A percentile compares a stretch with the other conserved stretches of the same genome.
Conservation (phyloP, 768 basidiomycete species). For the Auricularia cornea region DNA sequence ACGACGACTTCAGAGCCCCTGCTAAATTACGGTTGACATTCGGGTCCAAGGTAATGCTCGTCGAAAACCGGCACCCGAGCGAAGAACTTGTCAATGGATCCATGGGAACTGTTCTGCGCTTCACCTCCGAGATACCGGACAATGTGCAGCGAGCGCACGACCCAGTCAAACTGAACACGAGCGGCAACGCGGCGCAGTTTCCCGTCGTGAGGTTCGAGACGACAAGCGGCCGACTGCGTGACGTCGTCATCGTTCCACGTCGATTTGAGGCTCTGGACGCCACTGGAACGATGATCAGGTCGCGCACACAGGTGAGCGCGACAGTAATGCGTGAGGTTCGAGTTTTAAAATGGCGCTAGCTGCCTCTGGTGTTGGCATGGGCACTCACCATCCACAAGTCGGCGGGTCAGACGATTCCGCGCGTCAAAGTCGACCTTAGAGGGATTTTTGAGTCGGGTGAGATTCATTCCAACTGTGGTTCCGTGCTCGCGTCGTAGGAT, state of each 20-base stretch:
- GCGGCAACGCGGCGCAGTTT: no score
- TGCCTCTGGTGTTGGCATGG: constrained; percentile 88
- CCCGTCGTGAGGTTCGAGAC: no score
- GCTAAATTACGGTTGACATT: constrained; percentile 54
- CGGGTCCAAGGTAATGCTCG: constrained; percentile 89
- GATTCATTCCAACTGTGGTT: no score
- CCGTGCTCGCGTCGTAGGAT: no score
- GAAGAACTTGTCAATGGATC: constrained; percentile 81
- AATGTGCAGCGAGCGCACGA: no score
- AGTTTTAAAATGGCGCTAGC: constrained; percentile 31
- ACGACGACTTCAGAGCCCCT: constrained; percentile 95
- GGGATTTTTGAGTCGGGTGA: constrained; percentile 90
- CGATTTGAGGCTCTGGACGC: no score
- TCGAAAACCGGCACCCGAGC: constrained; percentile 77
- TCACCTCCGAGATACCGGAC: constrained; percentile 30
- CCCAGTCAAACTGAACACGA: no score
- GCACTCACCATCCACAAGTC: constrained; percentile 99
- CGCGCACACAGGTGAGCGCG: no score
- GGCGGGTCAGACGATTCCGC: constrained; percentile 92
- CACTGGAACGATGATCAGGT: no score
- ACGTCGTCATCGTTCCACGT: no score
- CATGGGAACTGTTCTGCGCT: constrained; percentile 76
- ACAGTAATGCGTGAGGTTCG: no score
- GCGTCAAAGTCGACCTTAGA: constrained; percentile 89
- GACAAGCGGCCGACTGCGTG: no score